phyloP scores from a whole-genome alignment of 78 protist genomes.

The Dictyostelium intermedium region DNA sequence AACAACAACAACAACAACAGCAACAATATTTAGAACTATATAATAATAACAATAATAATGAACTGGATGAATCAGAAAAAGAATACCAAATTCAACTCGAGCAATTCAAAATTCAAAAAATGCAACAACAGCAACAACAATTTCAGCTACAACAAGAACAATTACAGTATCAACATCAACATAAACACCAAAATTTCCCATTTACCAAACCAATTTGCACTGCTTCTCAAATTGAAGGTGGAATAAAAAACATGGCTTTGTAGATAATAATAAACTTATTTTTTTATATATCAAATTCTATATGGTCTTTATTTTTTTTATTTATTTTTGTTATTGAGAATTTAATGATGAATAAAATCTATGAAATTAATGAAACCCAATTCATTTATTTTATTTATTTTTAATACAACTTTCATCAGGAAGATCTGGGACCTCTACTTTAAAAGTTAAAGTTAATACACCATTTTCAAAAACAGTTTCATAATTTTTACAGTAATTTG shows the following conservation, averaged over 20 bases:
- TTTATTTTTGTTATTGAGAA: no score
- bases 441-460: neutral
- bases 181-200: neutral
- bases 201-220: neutral
- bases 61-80: neutral
- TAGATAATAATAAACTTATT: neutral
- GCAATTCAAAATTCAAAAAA: conserved; percentile 19
- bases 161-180: conserved; percentile 2
- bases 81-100: neutral
- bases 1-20: neutral
- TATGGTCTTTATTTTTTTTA: no score
- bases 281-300: no score
- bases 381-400: no score
- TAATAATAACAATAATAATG: neutral
- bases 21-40: neutral
- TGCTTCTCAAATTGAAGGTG: conserved; percentile 51
- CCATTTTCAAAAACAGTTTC: neutral
- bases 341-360: no score
- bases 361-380: no score
- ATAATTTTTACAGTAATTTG: neutral
- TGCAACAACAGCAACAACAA: conserved; percentile 35
- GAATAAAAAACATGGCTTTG: conserved; percentile 30
- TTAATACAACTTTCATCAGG: no score
- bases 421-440: neutral
- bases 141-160: neutral